phyloP scores from a whole-genome alignment of 768 basidiomycete species.

The Artomyces pyxidatus region DNA sequence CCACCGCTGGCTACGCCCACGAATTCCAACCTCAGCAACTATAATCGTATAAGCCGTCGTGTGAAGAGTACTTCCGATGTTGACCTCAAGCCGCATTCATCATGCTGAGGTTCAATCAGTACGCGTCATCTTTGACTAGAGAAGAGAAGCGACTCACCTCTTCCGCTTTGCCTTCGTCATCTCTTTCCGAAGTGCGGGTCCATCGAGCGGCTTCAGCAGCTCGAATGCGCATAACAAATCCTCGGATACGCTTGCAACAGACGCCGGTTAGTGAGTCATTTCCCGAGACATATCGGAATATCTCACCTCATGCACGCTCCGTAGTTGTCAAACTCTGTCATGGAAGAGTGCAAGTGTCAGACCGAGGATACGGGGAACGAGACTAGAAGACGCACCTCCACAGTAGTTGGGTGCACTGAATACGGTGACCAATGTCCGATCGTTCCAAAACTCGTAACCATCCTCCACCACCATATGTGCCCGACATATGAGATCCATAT shows the following conservation, averaged over 20 bases:
- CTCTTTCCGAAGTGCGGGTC: conserved; percentile 90
- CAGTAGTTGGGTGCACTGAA: conserved; percentile 98
- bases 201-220: conserved; percentile 90
- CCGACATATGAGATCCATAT: conserved; percentile 99
- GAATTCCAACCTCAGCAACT: conserved; percentile 7
- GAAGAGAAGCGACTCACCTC: conserved; percentile 43
- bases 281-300: too few species aligned
- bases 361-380: conserved; percentile 3
- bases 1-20: conserved; percentile 5
- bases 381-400: conserved; percentile 59
- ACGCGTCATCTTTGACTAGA: not conserved
- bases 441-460: conserved; percentile 99
- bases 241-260: conserved; percentile 71
- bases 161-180: conserved; percentile 99
- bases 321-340: conserved; percentile 86
- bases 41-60: conserved; percentile 14
- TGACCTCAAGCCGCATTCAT: conserved; percentile 13
- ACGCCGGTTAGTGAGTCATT: not conserved
- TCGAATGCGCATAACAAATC: conserved; percentile 97
- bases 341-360: conserved; percentile 15
- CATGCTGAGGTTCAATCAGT: conserved; percentile 11
- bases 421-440: conserved; percentile 94
- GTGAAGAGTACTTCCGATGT: not conserved
- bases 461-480: conserved; percentile 99
- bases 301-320: conserved; percentile 90